Percentiles rank a stretch among this genome's conserved stretches.
Evolutionary conservation across 352 stramenopile genomes (phyloP).

Genomic region (Pythium sukuiense): DNA sequence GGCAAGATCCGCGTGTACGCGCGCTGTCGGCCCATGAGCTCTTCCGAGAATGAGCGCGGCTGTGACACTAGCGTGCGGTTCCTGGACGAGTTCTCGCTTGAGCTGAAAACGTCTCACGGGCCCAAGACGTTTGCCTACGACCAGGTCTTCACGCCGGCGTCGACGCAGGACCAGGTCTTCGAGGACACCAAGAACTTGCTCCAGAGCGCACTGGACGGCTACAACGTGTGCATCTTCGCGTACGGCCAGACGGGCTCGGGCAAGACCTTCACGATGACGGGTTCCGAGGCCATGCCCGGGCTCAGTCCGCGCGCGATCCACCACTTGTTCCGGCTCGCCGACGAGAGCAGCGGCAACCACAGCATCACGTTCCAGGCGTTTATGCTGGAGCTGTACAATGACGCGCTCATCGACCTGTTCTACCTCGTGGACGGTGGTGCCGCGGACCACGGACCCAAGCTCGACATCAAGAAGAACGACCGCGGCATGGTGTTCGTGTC

Average conservation of each 20-base stretch:
- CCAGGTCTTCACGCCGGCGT: slow-evolving; percentile 81
- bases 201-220: slow-evolving; percentile 89
- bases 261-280: slow-evolving; percentile 95
- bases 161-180: slow-evolving; percentile 86
- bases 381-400: slow-evolving; percentile 94
- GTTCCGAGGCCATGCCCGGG: slow-evolving; percentile 60
- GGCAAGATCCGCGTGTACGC: slow-evolving; percentile 94
- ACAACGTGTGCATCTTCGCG: slow-evolving; percentile 93
- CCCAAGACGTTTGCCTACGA: slow-evolving; percentile 91
- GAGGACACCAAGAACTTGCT: slow-evolving; percentile 93
- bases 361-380: slow-evolving; percentile 77
- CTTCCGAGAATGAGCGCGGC: slow-evolving; percentile 79
- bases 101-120: slow-evolving; percentile 75
- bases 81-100: slow-evolving; percentile 83
- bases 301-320: slow-evolving; percentile 88
- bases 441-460: slow-evolving; percentile 57
- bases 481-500: slow-evolving; percentile 92
- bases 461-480: slow-evolving; percentile 94
- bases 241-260: slow-evolving; percentile 93
- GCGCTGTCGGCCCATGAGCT: slow-evolving; percentile 89
- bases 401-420: slow-evolving; percentile 89
- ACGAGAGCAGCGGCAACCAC: slow-evolving; percentile 51
- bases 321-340: slow-evolving; percentile 79
- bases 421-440: slow-evolving; percentile 68
- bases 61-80: slow-evolving; percentile 70